These are phyloP conservation scores for Paraphaeosphaeria minitans DNA, from an alignment of 2,329 filamentous ascomycete species.

Conservation along the genomic window DNA sequence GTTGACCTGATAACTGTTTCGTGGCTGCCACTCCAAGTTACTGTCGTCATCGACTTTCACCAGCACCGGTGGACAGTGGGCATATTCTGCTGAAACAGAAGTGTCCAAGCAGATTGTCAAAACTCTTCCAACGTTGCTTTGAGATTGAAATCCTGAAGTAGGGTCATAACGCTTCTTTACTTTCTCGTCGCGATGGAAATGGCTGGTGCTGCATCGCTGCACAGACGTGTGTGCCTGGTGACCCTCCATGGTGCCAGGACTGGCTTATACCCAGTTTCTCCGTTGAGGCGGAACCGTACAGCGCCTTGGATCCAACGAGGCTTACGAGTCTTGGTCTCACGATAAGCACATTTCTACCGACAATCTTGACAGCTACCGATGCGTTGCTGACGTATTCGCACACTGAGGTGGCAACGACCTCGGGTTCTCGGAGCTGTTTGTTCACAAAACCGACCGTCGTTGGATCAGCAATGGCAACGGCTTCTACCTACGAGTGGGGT, in stretches of 20 bases:
- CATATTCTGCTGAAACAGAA: background rate
- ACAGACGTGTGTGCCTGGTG: constrained; percentile 12
- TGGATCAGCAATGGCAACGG: background rate
- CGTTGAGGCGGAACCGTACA: constrained; percentile 1
- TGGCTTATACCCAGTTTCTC: constrained; percentile 1
- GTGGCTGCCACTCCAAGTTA: background rate
- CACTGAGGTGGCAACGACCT: constrained; percentile 1
- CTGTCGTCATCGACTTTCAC: background rate
- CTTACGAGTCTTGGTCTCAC: constrained; percentile 11
- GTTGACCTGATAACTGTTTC: background rate
- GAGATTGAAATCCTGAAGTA: background rate
- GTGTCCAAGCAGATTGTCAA: too few species aligned
- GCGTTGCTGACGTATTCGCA: constrained; percentile 18
- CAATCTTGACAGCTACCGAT: constrained; percentile 13
- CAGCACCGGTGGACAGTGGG: background rate
- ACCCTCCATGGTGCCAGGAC: background rate
- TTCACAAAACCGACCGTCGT: background rate
- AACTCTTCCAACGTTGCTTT: background rate
- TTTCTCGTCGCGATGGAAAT: constrained; percentile 5
- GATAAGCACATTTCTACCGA: constrained; percentile 7
- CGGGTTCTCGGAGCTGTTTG: background rate
- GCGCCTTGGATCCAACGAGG: background rate
- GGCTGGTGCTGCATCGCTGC: constrained; percentile 17
- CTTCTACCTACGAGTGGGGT: background rate
- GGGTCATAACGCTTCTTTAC: background rate